phyloP scores from a whole-genome alignment of 1,139 yeast species.

The Geotrichum fermentans region DNA sequence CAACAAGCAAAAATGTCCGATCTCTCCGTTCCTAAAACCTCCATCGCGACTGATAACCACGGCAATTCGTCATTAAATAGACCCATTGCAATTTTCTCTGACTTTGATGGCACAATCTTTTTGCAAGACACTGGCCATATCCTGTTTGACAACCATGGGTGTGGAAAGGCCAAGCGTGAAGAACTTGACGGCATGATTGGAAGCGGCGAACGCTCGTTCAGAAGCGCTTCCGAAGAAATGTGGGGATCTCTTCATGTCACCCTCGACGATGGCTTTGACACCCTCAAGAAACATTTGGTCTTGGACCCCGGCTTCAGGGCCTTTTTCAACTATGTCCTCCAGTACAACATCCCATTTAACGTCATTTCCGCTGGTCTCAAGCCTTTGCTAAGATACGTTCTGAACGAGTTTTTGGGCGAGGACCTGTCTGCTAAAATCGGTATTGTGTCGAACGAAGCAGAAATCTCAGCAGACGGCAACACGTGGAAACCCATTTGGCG shows the following conservation, averaged over 20 bases:
- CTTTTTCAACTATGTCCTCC: slow-evolving; percentile 52
- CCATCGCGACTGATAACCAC: slow-evolving; percentile 18
- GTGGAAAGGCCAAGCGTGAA: slow-evolving; percentile 40
- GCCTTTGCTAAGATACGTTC: slow-evolving; percentile 57
- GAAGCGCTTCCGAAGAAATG: slow-evolving; percentile 43
- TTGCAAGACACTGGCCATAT: slow-evolving; percentile 46
- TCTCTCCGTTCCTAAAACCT: not conserved
- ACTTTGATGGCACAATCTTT: slow-evolving; percentile 46
- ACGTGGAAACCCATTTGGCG: slow-evolving; percentile 57
- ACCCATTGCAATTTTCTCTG: slow-evolving; percentile 40
- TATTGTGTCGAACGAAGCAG: slow-evolving; percentile 57
- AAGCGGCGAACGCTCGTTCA: slow-evolving; percentile 36
- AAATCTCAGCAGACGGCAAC: slow-evolving; percentile 41
- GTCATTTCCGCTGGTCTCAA: slow-evolving; percentile 63
- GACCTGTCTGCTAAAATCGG: slow-evolving; percentile 53
- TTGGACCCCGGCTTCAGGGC: slow-evolving; percentile 58
- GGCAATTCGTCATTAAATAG: slow-evolving; percentile 22
- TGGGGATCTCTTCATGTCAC: slow-evolving; percentile 44
- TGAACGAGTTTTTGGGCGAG: slow-evolving; percentile 53
- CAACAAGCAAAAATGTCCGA: not conserved
- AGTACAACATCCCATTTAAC: slow-evolving; percentile 52
- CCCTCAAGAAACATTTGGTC: slow-evolving; percentile 48
- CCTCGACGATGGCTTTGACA: slow-evolving; percentile 51
- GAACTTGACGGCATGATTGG: slow-evolving; percentile 40
- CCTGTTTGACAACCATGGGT: slow-evolving; percentile 43